Base-by-base conservation (phyloP, 768 basidiomycete species). In the Crucibulum laeve region DNA sequence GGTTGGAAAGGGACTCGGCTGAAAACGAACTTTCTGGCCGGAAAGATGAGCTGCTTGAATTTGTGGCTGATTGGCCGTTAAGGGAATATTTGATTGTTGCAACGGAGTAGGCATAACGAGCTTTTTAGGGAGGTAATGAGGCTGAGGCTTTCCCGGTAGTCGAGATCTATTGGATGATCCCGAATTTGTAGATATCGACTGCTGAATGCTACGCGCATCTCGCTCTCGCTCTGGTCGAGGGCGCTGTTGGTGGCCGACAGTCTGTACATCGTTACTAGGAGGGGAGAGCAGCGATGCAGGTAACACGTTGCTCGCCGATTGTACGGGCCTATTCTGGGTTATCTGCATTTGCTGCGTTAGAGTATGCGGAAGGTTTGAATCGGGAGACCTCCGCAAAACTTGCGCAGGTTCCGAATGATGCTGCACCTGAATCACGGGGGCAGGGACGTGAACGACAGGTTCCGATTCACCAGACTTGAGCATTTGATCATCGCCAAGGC, bases 71-170 rank as follows among this genome's bases (percentile, higher is more conserved):
- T 32, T 25, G 15, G 26, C 5, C 11, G 26, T 18, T 4, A 39
- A n/a, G 38, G 47, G 46, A 48, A 45, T 33, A 44, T 57, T 23
- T 55, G 46, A 26, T 40, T 61, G 38, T 48, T 61, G 54, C 80
- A 88, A 69, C 13, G 81, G 86, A 3, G 80, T 62, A 36, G 86
- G 86, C 86, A 88, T 88, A 33, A 87, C 78, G 21, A 88, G 76
- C 37, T 68, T 75, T 57, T 76, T 83, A 3, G 86, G 86, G 33
- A 80, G 53, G 58, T 80, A 53, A 26, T 46, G 54, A 64, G 23
- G 50, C 47, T 55, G 67, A 47, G 18, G 32, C 14, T 14, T 32
- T 23, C 35, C 35, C 7, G 49, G 43, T 46, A 15, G 49, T 52
- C 14, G 3, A 17, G 19, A 28, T 43, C 17, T 22, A 15, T 34